Conservation (phyloP, 2,329 filamentous ascomycete species). For the Hymenoscyphus infarciens region DNA sequence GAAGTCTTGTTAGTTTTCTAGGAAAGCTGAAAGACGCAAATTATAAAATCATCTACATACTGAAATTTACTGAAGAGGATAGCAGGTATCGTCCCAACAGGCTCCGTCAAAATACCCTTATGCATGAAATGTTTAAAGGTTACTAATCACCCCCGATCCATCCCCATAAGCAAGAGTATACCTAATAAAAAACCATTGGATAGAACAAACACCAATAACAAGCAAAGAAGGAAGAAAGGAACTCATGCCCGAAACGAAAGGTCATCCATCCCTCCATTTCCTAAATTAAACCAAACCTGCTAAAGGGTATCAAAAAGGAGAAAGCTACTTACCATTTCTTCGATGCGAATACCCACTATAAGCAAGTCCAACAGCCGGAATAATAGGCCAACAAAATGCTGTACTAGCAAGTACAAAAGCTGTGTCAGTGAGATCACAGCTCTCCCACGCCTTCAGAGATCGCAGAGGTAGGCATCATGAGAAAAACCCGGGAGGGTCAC, state of each 20-base stretch:
- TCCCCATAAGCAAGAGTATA: constrained; percentile 60
- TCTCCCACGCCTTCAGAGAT: constrained; percentile 45
- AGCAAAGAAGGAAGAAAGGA: constrained; percentile 61
- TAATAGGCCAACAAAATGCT: constrained; percentile 62
- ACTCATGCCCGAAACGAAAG: constrained; percentile 40
- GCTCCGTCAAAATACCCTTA: constrained; percentile 55
- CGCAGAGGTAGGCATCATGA: constrained; percentile 29
- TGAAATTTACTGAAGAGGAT: constrained; percentile 65
- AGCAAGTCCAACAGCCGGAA: constrained; percentile 62
- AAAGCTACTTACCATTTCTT: constrained; percentile 46
- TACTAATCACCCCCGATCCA: constrained; percentile 59
- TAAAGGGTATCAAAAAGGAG: too few species aligned
- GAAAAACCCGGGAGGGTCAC: not conserved
- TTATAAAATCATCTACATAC: not conserved
- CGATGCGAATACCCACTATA: constrained; percentile 60
- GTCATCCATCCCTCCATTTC: too few species aligned
- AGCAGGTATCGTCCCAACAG: constrained; percentile 57
- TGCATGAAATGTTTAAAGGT: constrained; percentile 58
- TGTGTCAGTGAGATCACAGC: constrained; percentile 48
- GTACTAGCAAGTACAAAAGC: constrained; percentile 54
- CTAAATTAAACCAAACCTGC: too few species aligned
- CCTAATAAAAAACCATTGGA: constrained; percentile 59
- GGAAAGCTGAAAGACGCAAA: not conserved
- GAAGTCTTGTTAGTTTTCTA: not conserved
- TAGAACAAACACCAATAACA: constrained; percentile 49